A percentile compares a stretch with the other conserved stretches of the same genome.
These are phyloP conservation scores for Trypanosoma caninum DNA, from an alignment of 208 protist genomes.

Conservation along the genomic window DNA sequence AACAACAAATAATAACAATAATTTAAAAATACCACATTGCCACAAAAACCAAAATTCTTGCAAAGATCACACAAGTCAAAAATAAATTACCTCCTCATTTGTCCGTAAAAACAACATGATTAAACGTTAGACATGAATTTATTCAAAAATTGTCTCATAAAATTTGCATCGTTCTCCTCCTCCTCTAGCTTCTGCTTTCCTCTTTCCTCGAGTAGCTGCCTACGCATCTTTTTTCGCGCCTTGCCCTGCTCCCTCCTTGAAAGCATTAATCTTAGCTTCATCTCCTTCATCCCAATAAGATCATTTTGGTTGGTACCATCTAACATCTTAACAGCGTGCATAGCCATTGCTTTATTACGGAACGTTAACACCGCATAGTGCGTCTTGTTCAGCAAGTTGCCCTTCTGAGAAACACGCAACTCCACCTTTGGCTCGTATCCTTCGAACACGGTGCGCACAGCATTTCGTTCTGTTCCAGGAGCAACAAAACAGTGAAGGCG, in stretches of 20 bases:
- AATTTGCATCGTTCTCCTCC: slow-evolving; percentile 46
- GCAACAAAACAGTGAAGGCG: slow-evolving; percentile 87
- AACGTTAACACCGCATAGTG: slow-evolving; percentile 90
- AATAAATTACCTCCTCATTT: not conserved
- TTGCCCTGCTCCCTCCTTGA: slow-evolving; percentile 68
- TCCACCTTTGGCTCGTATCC: slow-evolving; percentile 83
- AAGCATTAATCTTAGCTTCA: slow-evolving; percentile 84
- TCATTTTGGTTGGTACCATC: slow-evolving; percentile 82
- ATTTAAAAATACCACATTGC: not conserved
- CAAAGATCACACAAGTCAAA: not conserved
- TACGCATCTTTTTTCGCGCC: slow-evolving; percentile 49
- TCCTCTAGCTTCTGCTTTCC: slow-evolving; percentile 29
- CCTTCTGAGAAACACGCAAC: slow-evolving; percentile 76
- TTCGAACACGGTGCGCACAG: slow-evolving; percentile 78
- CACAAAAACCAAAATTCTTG: not conserved
- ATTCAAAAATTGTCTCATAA: slow-evolving; percentile 65
- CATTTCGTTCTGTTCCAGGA: slow-evolving; percentile 83
- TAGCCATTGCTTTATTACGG: slow-evolving; percentile 81
- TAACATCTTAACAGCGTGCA: slow-evolving; percentile 74
- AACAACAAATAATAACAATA: slow-evolving; percentile 3
- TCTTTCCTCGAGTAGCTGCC: slow-evolving; percentile 29
- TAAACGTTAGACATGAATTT: slow-evolving; percentile 21
- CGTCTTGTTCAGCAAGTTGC: slow-evolving; percentile 85
- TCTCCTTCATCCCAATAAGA: slow-evolving; percentile 50
- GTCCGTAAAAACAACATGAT: not conserved